Percentiles rank a stretch among this genome's conserved stretches.
Conservation (phyloP, 31 red algal species). For the Porphyra umbilicalis region DNA sequence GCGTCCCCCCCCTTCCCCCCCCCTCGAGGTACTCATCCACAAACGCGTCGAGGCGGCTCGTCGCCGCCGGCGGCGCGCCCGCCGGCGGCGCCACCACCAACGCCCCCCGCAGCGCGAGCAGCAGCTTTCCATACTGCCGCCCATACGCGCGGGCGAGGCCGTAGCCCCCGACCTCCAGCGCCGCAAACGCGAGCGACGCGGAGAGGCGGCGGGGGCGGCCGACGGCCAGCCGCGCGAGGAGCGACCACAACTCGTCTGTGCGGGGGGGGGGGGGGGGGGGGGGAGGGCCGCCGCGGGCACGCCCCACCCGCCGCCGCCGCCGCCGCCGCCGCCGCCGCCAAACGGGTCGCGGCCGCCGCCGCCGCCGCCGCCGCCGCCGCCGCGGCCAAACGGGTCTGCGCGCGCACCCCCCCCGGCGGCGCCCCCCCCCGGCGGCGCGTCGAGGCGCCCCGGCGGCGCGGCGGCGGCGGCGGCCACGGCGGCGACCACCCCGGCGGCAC, state of each 20-base stretch:
- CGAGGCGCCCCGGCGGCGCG: neutral
- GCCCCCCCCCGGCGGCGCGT: neutral
- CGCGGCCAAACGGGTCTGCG: neutral
- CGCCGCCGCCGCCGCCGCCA: too few relatives aligned
- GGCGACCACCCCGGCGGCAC: conserved; percentile 1
- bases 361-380: too few relatives aligned
- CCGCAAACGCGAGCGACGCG: conserved; percentile 7
- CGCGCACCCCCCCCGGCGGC: neutral
- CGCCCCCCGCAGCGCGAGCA: neutral
- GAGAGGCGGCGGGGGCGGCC: neutral
- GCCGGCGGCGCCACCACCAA: neutral
- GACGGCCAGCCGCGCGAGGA: conserved; percentile 24
- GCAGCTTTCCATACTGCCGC: conserved; percentile 29
- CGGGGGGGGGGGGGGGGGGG: conserved; percentile 5
- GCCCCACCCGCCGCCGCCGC: too few relatives aligned
- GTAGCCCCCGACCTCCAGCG: conserved; percentile 10
- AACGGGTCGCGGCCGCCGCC: too few relatives aligned
- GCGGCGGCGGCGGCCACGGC: neutral
- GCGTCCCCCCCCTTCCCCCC: neutral
- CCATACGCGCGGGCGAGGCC: conserved; percentile 11
- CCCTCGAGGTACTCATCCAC: neutral
- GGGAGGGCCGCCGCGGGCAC: too few relatives aligned
- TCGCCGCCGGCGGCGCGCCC: neutral
- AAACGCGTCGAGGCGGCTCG: neutral
- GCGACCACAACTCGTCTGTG: conserved; percentile 14